Evolutionary conservation across 2,329 filamentous ascomycete species (phyloP), one percentile per base, ranked within the genome.

Genomic region (Taxawa tesnikishii): DNA sequence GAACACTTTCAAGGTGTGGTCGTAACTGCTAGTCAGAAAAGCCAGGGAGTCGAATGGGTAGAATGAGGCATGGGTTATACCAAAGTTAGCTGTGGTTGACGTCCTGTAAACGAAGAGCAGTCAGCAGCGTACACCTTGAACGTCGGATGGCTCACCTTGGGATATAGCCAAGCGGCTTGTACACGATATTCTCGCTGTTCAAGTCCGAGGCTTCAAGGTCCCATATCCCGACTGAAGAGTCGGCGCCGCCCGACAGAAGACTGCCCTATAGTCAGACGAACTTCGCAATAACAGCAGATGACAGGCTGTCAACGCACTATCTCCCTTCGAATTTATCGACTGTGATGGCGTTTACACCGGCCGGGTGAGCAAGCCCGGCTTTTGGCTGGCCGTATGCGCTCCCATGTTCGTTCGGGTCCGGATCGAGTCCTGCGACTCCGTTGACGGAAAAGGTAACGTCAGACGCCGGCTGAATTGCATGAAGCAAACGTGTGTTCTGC

Each of bases 141-240:
- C n/a, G n/a, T 26, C n/a, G 29, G 26, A 15, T 29, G 15, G 19
- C 28, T 17, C 27, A 46, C 41, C 38, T 38, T 15, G 38, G 15
- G n/a, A 37, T 59, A 43, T 29, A 62, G 30, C 63, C 67, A 13
- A 68, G 52, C 2, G 81, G 71, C 5, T 59, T 11, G n/a, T 28
- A 29, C 4, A 33, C 10, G 4, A 32, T 29, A 10, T 26, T 44
- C 31, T 27, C 31, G 5, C 40, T 39, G 24, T 19, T 16, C 8
- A 9, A 63, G 9, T 50, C 52, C 43, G 64, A 62, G 30, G 68
- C 60, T 47, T 93, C 81, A 5, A 94, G 69, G 56, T 94, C 79
- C 87, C 87, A 94, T 28, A 94, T 60, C 43, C 77, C 81, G 48
- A 94, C 74, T 1, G 80, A 81, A 7, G 81, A 83, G 50, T 94